Base-by-base conservation (phyloP, 2,329 filamentous ascomycete genomes). In the Colletotrichum agaves region DNA sequence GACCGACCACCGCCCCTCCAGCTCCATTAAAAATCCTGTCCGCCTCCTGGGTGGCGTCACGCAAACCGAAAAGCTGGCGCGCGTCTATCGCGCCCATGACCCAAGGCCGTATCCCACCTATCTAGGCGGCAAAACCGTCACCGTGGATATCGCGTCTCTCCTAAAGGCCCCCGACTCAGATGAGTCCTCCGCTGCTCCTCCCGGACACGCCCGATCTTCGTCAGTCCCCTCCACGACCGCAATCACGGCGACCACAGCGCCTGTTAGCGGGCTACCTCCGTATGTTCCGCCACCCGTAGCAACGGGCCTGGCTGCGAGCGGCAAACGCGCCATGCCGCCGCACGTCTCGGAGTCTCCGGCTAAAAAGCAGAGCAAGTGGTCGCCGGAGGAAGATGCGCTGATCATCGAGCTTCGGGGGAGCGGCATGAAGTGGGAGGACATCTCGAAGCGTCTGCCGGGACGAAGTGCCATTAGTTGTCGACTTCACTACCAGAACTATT, bases 401-500 rank as follows among this genome's bases (percentile, higher is more conserved):
- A 97, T 97, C 73, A 97, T 98, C 74, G 93, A 97, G 78, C 87
- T 98, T 70, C 89, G 95, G 65, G 93, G 93, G 41, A 90, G 90
- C 73, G 93, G 93, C 8, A 97, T 98, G 93, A 98, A 98, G 78
- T 98, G 95, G 96, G 95, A 98, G 77, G 95, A 98, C 79, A 98
- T 98, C 74, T 97, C 93, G 70, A 97, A 95, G 82, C 88, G 91
- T 61, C 83, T 98, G 56, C 94, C 94, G 3, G 95, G 95, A 70
- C 89, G 96, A 73, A 98, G 94, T 79, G 91, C 94, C 64, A 98
- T 98, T 75, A 97, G 94, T 74, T 98, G 95, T 79, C 90, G 95
- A 47, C 85, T 98, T 58, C 94, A 97, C 76, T 98, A 98, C 78
- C 95, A 98, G 75, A 99, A 99, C 78, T 98, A 98, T 77, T 88